Conservation (phyloP, 306 rosid genomes). For the Mimosa pudica region DNA sequence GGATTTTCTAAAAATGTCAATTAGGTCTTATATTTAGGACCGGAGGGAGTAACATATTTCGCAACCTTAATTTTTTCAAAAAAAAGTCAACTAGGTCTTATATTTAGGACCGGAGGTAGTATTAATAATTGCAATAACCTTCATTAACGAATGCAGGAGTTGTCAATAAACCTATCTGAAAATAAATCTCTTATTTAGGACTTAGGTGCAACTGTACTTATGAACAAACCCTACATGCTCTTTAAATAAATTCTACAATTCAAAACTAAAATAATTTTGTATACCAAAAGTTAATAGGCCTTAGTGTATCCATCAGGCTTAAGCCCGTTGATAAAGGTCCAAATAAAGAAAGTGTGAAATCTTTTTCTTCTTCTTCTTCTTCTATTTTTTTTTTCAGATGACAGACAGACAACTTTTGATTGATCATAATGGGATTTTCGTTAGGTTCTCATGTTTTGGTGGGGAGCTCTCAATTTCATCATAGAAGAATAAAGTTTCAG, state of each 20-base stretch:
- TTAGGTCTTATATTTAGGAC: no score
- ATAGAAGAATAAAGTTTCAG: conserved; percentile 38
- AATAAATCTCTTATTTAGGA: no score
- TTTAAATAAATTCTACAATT: neutral
- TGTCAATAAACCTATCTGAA: no score
- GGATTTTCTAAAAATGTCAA: no score
- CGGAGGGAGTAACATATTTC: no score
- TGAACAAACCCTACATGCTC: no score
- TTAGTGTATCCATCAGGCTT: neutral
- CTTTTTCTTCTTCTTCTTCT: neutral
- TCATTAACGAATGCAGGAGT: no score
- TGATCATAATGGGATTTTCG: conserved; percentile 53
- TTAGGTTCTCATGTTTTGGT: conserved; percentile 47
- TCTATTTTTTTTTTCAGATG: neutral
- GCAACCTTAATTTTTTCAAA: no score
- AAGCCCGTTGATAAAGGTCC: neutral
- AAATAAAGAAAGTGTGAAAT: neutral
- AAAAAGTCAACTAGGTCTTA: no score
- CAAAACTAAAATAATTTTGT: neutral
- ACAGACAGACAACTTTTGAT: neutral
- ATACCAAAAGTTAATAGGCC: neutral
- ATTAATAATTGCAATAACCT: no score
- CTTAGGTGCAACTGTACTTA: no score
- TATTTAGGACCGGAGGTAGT: no score
- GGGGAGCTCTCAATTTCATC: conserved; percentile 37